Evolutionary conservation across 176 grass and related monocot genomes (phyloP), one percentile per base, ranked within the genome.

Genomic region (Saccharum spontaneum): DNA sequence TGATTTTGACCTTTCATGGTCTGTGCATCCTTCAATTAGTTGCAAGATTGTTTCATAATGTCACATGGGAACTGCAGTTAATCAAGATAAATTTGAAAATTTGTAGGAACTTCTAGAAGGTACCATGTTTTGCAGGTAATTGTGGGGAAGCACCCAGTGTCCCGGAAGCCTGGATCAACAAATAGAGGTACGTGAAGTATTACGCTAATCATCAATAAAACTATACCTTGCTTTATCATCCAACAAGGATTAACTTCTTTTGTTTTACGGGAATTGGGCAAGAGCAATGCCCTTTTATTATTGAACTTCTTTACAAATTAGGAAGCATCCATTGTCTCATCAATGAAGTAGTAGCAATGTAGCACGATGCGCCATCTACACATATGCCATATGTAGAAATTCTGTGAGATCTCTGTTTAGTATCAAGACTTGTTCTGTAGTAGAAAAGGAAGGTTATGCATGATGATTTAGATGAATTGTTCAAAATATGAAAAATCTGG

Each of bases 401-500:
- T 52, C 16, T 54, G 28, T 74, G 6, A 31, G 6, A 67, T 37
- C 31, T 66, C 12, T 33, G 13, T 66, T 15, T 31, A 66, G 28
- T 68, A 68, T 68, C 15, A 67, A 31, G 14, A 67, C 15, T 31
- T 66, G 28, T 66, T 68, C 18, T 68, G 59, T 12, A 62, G n/a
- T 36, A 68, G 18, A 22, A 22, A 41, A 41, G 66, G 66, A 52
- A 31, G 34, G 52, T 5, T 20, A 68, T 28, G 34, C 22, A 77
- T 3, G 5, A 54, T 69, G n/a, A 20, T 40, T 48, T 76, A 3
- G 75, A 67, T 26, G 48, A 9, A 14, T 10, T 28, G 5, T 31
- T 83, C 23, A 16, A 85, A 85, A 85, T 44, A n/a, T 69, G 62
- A 57, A 71, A 54, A 7, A 57, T 39, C 24, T 71, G 61, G 61